A percentile compares a stretch with the other conserved stretches of the same genome.
Conservation (phyloP, 202 grass and related monocot species). For the Bolboschoenoplectus hybrid region DNA sequence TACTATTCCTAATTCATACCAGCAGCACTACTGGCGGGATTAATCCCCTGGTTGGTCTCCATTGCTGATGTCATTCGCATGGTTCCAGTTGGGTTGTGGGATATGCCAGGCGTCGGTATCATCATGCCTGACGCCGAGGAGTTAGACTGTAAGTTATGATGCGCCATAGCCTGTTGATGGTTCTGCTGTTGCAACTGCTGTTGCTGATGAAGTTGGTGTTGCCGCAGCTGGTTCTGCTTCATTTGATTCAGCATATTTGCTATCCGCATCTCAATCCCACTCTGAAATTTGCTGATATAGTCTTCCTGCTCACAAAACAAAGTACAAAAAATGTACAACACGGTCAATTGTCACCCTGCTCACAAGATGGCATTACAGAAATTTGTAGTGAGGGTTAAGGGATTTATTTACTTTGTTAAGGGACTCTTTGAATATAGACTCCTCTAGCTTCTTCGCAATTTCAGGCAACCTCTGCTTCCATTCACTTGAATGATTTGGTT, state of each 20-base stretch:
- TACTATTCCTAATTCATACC: constrained; percentile 52
- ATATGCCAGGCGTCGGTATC: constrained; percentile 93
- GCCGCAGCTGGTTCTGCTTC: constrained; percentile 50
- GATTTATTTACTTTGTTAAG: constrained; percentile 50
- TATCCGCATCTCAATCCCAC: constrained; percentile 58
- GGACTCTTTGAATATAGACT: constrained; percentile 60
- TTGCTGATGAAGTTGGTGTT: constrained; percentile 66
- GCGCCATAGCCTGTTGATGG: constrained; percentile 52
- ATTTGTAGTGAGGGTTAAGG: constrained; percentile 33
- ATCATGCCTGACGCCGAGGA: constrained; percentile 72
- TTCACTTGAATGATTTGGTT: constrained; percentile 42
- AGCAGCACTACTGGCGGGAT: constrained; percentile 63
- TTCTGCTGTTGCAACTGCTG: constrained; percentile 58
- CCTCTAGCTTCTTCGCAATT: constrained; percentile 58
- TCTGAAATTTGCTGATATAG: constrained; percentile 62
- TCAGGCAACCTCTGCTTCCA: constrained; percentile 61
- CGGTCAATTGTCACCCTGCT: constrained; percentile 12
- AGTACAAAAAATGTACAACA: constrained; percentile 35
- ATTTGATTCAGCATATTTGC: constrained; percentile 60
- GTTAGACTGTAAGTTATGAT: constrained; percentile 54
- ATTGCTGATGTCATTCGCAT: constrained; percentile 53
- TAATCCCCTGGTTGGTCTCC: constrained; percentile 65
- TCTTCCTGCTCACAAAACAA: constrained; percentile 66
- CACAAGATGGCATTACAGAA: constrained; percentile 36
- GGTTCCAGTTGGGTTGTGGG: constrained; percentile 60